phyloP scores from a whole-genome alignment of 2,329 filamentous ascomycete species.

The Emergomyces orientalis region DNA sequence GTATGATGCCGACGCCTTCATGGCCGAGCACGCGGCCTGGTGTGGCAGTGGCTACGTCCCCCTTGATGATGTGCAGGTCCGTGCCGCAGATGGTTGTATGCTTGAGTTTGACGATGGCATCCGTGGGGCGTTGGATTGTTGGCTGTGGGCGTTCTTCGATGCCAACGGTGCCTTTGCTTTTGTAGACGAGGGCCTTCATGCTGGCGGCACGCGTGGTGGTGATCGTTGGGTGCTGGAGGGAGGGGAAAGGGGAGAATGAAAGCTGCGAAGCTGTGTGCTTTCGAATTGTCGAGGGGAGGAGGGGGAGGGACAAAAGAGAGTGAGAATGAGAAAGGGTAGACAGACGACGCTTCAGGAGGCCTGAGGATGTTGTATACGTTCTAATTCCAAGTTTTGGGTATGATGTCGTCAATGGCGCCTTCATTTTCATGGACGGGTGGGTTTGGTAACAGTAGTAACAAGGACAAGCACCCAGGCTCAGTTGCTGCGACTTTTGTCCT shows the following conservation, averaged over 20 bases:
- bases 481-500: too few relatives aligned
- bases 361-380: neutral
- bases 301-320: neutral
- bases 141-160: conserved; percentile 39
- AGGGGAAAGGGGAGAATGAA: neutral
- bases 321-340: neutral
- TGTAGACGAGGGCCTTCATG: conserved; percentile 45
- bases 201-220: neutral
- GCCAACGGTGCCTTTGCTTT: conserved; percentile 25
- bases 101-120: conserved; percentile 42
- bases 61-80: conserved; percentile 49
- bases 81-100: conserved; percentile 47
- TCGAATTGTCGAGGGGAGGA: neutral
- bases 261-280: neutral
- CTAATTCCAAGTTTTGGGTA: neutral
- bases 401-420: neutral
- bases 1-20: conserved; percentile 45
- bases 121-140: conserved; percentile 33
- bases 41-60: conserved; percentile 42
- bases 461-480: too few relatives aligned
- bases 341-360: neutral
- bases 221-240: neutral
- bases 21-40: conserved; percentile 44
- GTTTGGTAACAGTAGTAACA: too few relatives aligned
- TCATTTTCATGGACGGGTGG: neutral